Base-by-base conservation (phyloP, 73 alveolate species). In the Tetrahymena elliotti region DNA sequence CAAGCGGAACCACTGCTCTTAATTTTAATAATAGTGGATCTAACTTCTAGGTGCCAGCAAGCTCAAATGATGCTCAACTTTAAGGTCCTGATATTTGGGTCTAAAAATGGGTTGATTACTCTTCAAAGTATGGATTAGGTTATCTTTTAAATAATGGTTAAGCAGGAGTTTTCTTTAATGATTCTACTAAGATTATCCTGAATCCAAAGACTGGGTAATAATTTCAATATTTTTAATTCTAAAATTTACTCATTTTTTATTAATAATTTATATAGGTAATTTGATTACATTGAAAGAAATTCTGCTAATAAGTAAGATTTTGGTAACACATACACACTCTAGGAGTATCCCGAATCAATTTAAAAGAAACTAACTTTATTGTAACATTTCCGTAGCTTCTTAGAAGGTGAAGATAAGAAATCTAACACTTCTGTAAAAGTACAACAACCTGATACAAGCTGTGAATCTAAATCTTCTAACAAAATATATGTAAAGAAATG, bases 401-500 rank as follows among this genome's bases (percentile, higher is more conserved):
- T 94, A 84, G 94, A 94, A 93, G 82, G 94, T 37, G 93, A 38
- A 6, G 96, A 33, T 41, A 38, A 95, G 38, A 92, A 53, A 33
- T 38, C 33, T 36, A 41, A 97, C 27, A 16, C 93, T 37, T 8
- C 83, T 53, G 93, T 20, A n/a, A 15, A 38, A 24, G 6, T 0
- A 7, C 6, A 6, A 27, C 33, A n/a, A 4, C 1, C 1, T 27
- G 38, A 68, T 20, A 10, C 36, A 10, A 68, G 88, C 38, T 84
- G 92, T 35, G 97, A 94, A 84, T 83, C 36, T 84, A 93, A 47
- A 53, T 94, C 84, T 35, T 93, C 84, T 34, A 94, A n/a, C n/a
- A n/a, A 93, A 9, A 54, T 97, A 20, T 97, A 97, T 94, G 99
- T 97, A 27, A 97, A 97, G 84, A 97, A 97, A 52, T 97, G 99